Conservation (phyloP, 2,329 filamentous ascomycete species). For the Seiridium unicorne region DNA sequence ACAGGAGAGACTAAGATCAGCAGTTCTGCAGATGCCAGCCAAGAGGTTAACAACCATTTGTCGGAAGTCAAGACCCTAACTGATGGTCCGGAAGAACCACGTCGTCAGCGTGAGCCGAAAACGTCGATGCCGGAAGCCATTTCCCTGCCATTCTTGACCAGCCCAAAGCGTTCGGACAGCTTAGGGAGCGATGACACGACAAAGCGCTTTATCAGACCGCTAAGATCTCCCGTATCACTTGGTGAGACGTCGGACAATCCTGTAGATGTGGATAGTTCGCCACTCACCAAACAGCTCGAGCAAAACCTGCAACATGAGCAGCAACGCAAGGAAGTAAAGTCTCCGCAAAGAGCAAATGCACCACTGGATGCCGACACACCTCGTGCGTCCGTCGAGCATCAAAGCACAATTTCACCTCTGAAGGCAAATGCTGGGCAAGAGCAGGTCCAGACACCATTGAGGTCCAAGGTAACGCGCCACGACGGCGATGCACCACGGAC, state of each 20-base stretch:
- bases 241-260: neutral
- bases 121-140: neutral
- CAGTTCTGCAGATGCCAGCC: neutral
- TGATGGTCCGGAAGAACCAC: neutral
- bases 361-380: neutral
- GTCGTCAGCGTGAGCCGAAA: neutral
- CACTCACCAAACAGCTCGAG: neutral
- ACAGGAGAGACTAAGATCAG: neutral
- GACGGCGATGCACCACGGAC: neutral
- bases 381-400: neutral
- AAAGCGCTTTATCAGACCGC: neutral
- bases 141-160: neutral
- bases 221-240: neutral
- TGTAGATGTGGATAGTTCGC: neutral
- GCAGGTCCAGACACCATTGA: neutral
- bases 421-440: neutral
- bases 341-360: neutral
- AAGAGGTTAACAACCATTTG: neutral
- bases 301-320: neutral
- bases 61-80: neutral
- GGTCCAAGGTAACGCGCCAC: neutral
- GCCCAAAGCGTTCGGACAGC: neutral
- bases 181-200: neutral
- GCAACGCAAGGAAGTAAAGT: neutral
- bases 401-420: neutral